These are phyloP conservation scores for Phytopythium montanum DNA, from an alignment of 352 stramenopile genomes.

Conservation along the genomic window DNA sequence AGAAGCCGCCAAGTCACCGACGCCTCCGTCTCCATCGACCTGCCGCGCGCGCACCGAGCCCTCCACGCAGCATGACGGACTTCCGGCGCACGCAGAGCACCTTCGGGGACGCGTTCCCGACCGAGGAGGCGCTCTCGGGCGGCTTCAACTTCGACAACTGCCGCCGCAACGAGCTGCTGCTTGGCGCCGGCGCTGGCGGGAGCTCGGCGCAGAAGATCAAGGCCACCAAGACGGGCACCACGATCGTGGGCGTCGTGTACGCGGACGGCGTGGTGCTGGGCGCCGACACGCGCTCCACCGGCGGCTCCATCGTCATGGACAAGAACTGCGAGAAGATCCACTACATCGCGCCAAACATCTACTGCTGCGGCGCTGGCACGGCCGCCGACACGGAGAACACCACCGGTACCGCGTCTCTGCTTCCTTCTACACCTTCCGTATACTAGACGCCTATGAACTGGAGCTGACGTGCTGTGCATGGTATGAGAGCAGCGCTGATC, in stretches of 20 bases:
- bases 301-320: constrained; percentile 95
- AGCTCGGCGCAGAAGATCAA: constrained; percentile 67
- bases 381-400: constrained; percentile 97
- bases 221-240: constrained; percentile 92
- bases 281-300: constrained; percentile 97
- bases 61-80: constrained; percentile 50
- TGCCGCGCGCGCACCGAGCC: constrained; percentile 7
- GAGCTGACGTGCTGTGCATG: background rate
- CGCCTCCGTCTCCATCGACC: constrained; percentile 10
- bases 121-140: constrained; percentile 47
- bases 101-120: constrained; percentile 67
- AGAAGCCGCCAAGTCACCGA: constrained; percentile 19
- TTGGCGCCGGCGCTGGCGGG: constrained; percentile 34
- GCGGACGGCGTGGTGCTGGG: constrained; percentile 94
- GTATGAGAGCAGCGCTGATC: constrained; percentile 42
- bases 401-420: constrained; percentile 29
- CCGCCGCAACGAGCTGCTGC: constrained; percentile 89
- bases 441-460: background rate
- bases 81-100: constrained; percentile 81
- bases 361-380: constrained; percentile 97
- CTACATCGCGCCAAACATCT: constrained; percentile 99
- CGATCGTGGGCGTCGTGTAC: constrained; percentile 19
- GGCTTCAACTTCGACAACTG: constrained; percentile 94
- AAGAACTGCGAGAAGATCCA: constrained; percentile 99
- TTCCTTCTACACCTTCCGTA: background rate